A percentile compares a stretch with the other conserved stretches of the same genome.
Conservation (phyloP, 1,284 basidiomycete species). For the Microbotryum saponariae region DNA sequence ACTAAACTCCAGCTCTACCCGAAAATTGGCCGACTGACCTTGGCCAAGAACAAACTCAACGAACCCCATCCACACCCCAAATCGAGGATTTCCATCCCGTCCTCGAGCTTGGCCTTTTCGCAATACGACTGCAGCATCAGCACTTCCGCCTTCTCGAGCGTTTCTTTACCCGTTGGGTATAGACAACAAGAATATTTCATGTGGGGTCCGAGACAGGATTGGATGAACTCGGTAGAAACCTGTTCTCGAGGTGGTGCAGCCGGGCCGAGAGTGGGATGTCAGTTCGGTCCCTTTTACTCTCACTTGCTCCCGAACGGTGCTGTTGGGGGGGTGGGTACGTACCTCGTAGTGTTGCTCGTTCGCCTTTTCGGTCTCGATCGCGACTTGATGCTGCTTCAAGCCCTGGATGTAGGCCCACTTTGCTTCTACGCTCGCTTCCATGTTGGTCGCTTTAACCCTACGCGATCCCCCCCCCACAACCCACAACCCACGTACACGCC, state of each 20-base stretch:
- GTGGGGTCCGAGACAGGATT: constrained; percentile 56
- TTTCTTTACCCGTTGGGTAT: constrained; percentile 59
- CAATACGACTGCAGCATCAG: constrained; percentile 66
- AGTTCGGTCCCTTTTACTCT: not conserved
- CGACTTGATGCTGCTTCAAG: constrained; percentile 51
- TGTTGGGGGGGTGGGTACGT: constrained; percentile 9
- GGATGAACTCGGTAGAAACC: constrained; percentile 61
- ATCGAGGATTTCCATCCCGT: constrained; percentile 62
- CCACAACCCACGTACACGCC: too few species aligned
- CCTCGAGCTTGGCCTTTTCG: constrained; percentile 55
- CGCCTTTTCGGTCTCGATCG: constrained; percentile 60
- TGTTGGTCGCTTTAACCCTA: constrained; percentile 52
- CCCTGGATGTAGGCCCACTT: constrained; percentile 53
- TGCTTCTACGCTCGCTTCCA: constrained; percentile 56
- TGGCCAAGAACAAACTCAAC: constrained; percentile 59
- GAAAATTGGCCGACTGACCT: constrained; percentile 44
- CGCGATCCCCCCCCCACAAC: too few species aligned
- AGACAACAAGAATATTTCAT: constrained; percentile 66
- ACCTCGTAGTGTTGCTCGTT: constrained; percentile 76
- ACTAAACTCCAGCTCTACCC: too few species aligned
- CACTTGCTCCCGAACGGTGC: not conserved
- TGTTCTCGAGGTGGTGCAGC: constrained; percentile 35
- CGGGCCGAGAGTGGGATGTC: not conserved
- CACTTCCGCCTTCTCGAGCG: constrained; percentile 59
- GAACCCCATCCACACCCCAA: constrained; percentile 73